Conservation (phyloP, 2,329 filamentous ascomycete species). For the Magnaporthales sp. region DNA sequence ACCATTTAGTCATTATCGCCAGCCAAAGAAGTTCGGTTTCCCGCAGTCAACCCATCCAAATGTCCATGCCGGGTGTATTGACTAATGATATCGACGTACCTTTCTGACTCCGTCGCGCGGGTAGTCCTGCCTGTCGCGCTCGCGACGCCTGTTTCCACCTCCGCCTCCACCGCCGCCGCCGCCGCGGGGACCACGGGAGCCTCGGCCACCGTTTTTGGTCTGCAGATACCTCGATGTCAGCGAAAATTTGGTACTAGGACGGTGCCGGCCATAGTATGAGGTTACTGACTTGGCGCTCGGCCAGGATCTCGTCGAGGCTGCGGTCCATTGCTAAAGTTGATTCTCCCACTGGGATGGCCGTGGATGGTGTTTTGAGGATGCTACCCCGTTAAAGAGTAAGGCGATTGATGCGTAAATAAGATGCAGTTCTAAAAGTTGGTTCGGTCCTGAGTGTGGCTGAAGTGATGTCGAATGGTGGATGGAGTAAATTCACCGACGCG, state of each 20-base stretch:
- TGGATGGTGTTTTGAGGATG: background rate
- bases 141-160: conserved; percentile 21
- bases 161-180: conserved; percentile 16
- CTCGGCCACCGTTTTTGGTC: conserved; percentile 14
- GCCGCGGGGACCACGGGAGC: conserved; percentile 25
- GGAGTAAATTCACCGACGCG: background rate
- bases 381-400: background rate
- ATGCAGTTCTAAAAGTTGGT: background rate
- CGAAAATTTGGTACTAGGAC: conserved; percentile 3
- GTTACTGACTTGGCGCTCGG: conserved; percentile 27
- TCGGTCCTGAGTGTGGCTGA: background rate
- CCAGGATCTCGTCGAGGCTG: conserved; percentile 49
- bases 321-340: conserved; percentile 31
- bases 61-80: background rate
- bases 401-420: background rate
- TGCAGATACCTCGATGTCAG: background rate
- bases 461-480: background rate
- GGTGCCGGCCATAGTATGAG: conserved; percentile 3
- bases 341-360: background rate
- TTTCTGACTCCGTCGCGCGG: conserved; percentile 86
- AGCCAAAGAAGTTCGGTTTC: background rate
- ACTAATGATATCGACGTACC: conserved; percentile 37
- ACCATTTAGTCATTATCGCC: background rate
- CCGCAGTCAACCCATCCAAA: conserved; percentile 3
- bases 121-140: conserved; percentile 33